phyloP scores from a whole-genome alignment of 2,329 filamentous ascomycete genomes.

The Plenodomus biglobosus region DNA sequence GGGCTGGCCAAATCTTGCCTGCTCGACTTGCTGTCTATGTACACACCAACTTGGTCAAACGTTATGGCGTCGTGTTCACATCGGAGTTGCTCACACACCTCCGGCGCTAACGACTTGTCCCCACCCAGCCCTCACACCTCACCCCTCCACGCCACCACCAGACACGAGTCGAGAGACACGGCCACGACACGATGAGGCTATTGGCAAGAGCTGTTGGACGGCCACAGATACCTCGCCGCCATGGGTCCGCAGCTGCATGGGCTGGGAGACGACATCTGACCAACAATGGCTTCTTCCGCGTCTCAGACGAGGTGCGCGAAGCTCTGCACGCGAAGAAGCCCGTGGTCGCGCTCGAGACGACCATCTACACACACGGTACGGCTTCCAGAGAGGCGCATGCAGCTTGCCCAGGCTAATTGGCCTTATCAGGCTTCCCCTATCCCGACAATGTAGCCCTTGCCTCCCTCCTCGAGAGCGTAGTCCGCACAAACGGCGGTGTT shows the following conservation, averaged over 20 bases:
- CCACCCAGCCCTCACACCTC: slow-evolving; percentile 19
- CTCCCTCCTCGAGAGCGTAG: slow-evolving; percentile 75
- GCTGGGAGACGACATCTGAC: slow-evolving; percentile 32
- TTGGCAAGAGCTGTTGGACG: slow-evolving; percentile 19
- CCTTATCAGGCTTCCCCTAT: slow-evolving; percentile 64
- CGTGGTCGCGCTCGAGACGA: slow-evolving; percentile 90
- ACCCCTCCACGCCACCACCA: slow-evolving; percentile 17
- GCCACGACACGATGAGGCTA: slow-evolving; percentile 30
- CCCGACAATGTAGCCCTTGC: slow-evolving; percentile 75
- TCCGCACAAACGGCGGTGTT: slow-evolving; percentile 73
- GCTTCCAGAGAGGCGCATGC: background rate
- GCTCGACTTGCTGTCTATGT: no score
- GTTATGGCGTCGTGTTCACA: slow-evolving; percentile 46
- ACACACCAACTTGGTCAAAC: no score
- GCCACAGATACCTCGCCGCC: slow-evolving; percentile 13
- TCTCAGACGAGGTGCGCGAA: slow-evolving; percentile 81
- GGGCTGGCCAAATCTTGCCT: slow-evolving; percentile 15
- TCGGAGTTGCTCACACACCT: slow-evolving; percentile 29
- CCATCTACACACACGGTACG: slow-evolving; percentile 91
- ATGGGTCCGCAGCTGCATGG: background rate
- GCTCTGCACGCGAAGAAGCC: slow-evolving; percentile 74
- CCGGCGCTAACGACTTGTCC: slow-evolving; percentile 15
- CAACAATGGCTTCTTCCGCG: slow-evolving; percentile 60
- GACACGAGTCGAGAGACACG: no score
- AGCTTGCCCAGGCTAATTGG: slow-evolving; percentile 8